Conservation (phyloP, 2,329 filamentous ascomycete genomes). For the Emmonsia crescens region DNA sequence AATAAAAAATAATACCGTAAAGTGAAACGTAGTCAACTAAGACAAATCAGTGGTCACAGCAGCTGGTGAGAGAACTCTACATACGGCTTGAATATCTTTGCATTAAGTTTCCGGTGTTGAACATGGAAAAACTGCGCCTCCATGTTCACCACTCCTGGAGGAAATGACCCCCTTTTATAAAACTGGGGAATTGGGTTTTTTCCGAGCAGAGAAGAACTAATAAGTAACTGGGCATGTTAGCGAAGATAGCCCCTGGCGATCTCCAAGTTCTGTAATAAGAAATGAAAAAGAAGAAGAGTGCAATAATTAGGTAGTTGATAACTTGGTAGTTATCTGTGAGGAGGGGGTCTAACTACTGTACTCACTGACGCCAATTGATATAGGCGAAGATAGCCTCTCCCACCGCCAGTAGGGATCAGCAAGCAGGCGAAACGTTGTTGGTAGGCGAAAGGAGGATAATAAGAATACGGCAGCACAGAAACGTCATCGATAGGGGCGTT, state of each 20-base stretch:
- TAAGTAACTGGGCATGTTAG: background rate
- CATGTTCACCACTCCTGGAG: background rate
- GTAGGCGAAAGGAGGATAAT: background rate
- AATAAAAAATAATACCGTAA: too few species aligned
- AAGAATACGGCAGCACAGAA: background rate
- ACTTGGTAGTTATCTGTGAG: too few species aligned
- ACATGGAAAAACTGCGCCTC: background rate
- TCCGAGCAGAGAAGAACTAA: too few species aligned
- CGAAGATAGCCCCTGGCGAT: background rate
- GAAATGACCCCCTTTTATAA: background rate
- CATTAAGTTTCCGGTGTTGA: background rate
- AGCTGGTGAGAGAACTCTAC: background rate
- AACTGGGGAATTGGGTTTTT: background rate
- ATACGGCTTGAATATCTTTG: constrained; percentile 3
- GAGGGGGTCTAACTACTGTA: background rate
- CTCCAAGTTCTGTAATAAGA: background rate
- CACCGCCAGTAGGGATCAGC: background rate
- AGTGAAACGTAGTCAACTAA: too few species aligned
- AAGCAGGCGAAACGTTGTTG: background rate
- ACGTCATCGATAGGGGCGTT: background rate
- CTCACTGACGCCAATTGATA: too few species aligned
- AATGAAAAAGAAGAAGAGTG: background rate
- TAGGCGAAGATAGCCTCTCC: background rate
- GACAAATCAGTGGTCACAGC: background rate
- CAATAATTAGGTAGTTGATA: background rate